Evolutionary conservation across 768 basidiomycete genomes (phyloP).

Genomic region (Ramaria sp.): DNA sequence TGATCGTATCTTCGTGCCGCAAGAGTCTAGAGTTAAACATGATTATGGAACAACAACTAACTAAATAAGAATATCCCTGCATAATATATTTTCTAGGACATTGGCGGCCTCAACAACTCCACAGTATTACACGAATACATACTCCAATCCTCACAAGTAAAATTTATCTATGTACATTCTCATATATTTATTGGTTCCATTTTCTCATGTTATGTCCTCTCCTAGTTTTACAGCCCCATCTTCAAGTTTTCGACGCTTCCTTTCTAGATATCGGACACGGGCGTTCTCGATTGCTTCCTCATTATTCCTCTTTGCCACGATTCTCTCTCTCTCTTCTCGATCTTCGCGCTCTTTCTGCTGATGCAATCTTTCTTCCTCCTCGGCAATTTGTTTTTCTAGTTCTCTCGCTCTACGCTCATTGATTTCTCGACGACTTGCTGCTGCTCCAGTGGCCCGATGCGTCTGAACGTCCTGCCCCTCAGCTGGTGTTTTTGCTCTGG

Average conservation of each 20-base stretch:
- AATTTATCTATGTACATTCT: background rate
- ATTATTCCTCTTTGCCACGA: slow-evolving; percentile 65
- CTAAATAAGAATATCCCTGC: background rate
- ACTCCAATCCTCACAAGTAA: background rate
- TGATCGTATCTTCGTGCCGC: slow-evolving; percentile 32
- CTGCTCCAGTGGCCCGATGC: slow-evolving; percentile 76
- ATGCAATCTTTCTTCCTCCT: slow-evolving; percentile 51
- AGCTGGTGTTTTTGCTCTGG: slow-evolving; percentile 19
- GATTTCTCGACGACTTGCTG: slow-evolving; percentile 72
- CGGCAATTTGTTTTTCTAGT: slow-evolving; percentile 68
- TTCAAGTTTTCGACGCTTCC: slow-evolving; percentile 73
- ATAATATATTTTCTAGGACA: background rate
- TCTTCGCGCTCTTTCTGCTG: slow-evolving; percentile 48
- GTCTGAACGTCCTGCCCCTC: slow-evolving; percentile 23
- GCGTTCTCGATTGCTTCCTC: slow-evolving; percentile 66
- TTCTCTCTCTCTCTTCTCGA: slow-evolving; percentile 52
- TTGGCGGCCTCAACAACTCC: no score
- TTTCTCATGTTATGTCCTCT: background rate
- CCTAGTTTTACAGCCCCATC: slow-evolving; percentile 16
- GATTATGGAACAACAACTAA: background rate
- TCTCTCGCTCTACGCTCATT: slow-evolving; percentile 74
- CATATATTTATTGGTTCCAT: background rate
- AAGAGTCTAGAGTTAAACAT: background rate
- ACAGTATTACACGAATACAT: background rate
- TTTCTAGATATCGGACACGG: slow-evolving; percentile 58